phyloP scores from a whole-genome alignment of 768 basidiomycete genomes.

The Boletus reticulatus region DNA sequence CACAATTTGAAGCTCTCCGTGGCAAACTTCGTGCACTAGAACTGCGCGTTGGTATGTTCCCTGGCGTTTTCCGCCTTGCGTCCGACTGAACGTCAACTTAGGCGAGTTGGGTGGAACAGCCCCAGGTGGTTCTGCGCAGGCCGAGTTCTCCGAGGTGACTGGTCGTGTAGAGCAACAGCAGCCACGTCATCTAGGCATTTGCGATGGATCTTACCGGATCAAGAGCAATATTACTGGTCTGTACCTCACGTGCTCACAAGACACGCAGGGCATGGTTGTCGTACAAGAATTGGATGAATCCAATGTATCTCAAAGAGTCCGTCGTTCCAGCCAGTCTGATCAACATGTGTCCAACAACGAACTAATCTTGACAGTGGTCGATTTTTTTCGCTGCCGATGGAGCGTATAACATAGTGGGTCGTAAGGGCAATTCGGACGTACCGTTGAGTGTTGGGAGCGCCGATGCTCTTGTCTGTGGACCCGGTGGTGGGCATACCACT shows the following conservation, averaged over 20 bases:
- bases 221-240: not conserved
- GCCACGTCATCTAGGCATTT: not conserved
- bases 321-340: not conserved
- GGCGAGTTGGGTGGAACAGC: not conserved
- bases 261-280: not conserved
- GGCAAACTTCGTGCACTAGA: not conserved
- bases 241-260: not conserved
- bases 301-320: not conserved
- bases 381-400: not conserved
- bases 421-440: too few relatives aligned
- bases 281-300: not conserved
- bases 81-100: not conserved
- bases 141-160: not conserved
- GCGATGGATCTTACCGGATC: not conserved
- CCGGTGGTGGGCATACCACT: not conserved
- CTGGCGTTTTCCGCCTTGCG: not conserved
- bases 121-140: not conserved
- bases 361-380: not conserved
- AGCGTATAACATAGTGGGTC: not conserved
- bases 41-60: not conserved
- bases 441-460: not conserved
- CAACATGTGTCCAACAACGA: not conserved
- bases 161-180: not conserved
- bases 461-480: not conserved
- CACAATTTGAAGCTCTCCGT: not conserved